Base-by-base conservation (phyloP, 2,329 filamentous ascomycete genomes). In the Metarhizium rileyi region DNA sequence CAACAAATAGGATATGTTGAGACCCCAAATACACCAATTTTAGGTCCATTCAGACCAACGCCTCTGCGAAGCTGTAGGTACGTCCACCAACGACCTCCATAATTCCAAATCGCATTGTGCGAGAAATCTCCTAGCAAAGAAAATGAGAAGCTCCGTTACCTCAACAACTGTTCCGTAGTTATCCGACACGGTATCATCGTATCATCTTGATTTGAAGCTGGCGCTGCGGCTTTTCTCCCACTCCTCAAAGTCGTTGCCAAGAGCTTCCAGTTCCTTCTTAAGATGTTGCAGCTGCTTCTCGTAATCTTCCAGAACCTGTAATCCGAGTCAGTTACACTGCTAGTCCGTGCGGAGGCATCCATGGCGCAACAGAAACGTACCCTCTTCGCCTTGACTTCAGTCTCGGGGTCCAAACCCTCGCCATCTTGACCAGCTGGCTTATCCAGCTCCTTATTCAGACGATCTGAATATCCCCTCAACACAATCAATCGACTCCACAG, bases 401-500 rank as follows among this genome's bases (percentile, higher is more conserved):
- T 80, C 52, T 88, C 84, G 56, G 86, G 83, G 43, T 84, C 81
- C 50, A 90, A 66, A 1, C 76, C 73, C 30, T 78, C 76, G 16
- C 72, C 70, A 36, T 78, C 74, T 48, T 74, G 70, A 25, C 73
- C 69, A 2, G 81, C 78, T 49, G 83, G 72, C 68, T 81, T 83
- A 63, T 84, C 86, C 51, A 88, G 75, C 70, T 93, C 87, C 58
- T 79, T 80, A 61, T 84, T 84, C 57, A 94, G 67, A 59, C 81
- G 77, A 56, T 84, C 80, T 22, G 86, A 84, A 56, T 88, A 81
- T 53, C 86, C 85, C 55, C 86, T 75, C 44, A 93, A 71, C 35
- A 84, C 78, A 45, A 90, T 84, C 69, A 93, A 78, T 43, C 87
- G 74, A 55, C 87, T 89, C 87, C 87, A 93, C 42, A 93, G 81